phyloP scores from a whole-genome alignment of 1,284 basidiomycete genomes.

The Moesziomyces parantarcticus region DNA sequence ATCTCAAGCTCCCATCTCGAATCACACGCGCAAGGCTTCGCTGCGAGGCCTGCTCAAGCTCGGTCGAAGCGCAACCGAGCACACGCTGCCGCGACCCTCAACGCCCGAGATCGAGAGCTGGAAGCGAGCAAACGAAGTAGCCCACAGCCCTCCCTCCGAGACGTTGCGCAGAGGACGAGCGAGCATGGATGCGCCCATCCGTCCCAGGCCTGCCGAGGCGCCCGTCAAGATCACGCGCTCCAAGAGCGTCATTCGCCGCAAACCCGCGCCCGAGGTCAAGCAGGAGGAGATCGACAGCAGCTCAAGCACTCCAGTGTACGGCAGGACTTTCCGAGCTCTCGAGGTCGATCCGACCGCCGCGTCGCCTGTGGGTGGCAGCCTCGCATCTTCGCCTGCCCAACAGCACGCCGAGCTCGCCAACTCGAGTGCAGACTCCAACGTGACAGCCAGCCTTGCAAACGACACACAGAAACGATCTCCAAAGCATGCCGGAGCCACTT shows the following conservation, averaged over 20 bases:
- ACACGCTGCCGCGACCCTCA: slow-evolving; percentile 15
- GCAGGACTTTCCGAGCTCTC: slow-evolving; percentile 12
- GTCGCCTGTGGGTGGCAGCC: slow-evolving; percentile 24
- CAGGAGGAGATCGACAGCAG: slow-evolving; percentile 45
- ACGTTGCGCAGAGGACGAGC: slow-evolving; percentile 2
- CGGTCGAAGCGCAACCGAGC: slow-evolving; percentile 7
- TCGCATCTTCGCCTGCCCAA: slow-evolving; percentile 13
- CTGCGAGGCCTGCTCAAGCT: slow-evolving; percentile 20
- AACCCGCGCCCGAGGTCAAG: slow-evolving; percentile 36
- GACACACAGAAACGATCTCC: too few species aligned
- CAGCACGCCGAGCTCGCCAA: neutral
- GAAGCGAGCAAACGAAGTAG: slow-evolving; percentile 12
- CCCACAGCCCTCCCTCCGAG: neutral
- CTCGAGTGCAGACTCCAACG: neutral
- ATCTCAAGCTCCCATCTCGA: neutral
- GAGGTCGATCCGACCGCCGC: slow-evolving; percentile 12
- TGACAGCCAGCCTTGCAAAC: neutral
- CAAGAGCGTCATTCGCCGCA: slow-evolving; percentile 25
- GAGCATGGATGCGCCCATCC: slow-evolving; percentile 20
- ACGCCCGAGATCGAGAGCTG: slow-evolving; percentile 56
- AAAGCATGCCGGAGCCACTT: neutral
- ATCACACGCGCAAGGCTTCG: slow-evolving; percentile 21
- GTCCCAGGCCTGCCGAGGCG: slow-evolving; percentile 9
- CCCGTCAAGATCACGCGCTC: slow-evolving; percentile 39
- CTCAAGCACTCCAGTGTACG: slow-evolving; percentile 31